Conservation (phyloP, 768 basidiomycete genomes). For the Atractiella rhizophila region DNA sequence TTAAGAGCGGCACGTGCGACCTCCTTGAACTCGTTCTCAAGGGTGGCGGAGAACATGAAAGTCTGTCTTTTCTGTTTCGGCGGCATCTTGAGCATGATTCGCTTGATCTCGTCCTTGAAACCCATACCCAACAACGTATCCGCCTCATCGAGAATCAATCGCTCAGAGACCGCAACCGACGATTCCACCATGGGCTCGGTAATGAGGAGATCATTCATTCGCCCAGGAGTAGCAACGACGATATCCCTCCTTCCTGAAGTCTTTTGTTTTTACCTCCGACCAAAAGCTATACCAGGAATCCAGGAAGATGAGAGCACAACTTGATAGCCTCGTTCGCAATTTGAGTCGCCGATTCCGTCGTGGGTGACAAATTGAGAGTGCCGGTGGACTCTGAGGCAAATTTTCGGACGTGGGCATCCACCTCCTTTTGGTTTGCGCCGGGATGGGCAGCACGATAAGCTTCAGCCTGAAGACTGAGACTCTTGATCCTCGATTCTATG, state of each 20-base stretch:
- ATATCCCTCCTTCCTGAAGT: conserved; percentile 32
- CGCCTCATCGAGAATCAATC: conserved; percentile 50
- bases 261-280: conserved; percentile 49
- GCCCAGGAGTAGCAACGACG: conserved; percentile 25
- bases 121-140: conserved; percentile 25
- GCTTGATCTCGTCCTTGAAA: conserved; percentile 31
- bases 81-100: conserved; percentile 31
- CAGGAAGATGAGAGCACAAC: conserved; percentile 35
- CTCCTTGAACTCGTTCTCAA: conserved; percentile 24
- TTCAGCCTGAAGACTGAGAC: too few species aligned
- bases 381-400: conserved; percentile 28
- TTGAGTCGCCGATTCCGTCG: conserved; percentile 24
- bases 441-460: too few species aligned
- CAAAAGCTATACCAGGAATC: conserved; percentile 38
- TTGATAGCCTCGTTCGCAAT: conserved; percentile 30
- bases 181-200: conserved; percentile 29
- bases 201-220: conserved; percentile 23
- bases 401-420: too few species aligned
- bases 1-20: conserved; percentile 21
- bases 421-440: too few species aligned
- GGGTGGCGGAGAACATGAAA: conserved; percentile 27
- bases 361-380: conserved; percentile 23
- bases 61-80: conserved; percentile 26
- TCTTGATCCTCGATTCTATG: conserved; percentile 39
- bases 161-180: conserved; percentile 32